Evolutionary conservation across 2,329 filamentous ascomycete genomes (phyloP).

Genomic region (Beauveria pseudobassiana): DNA sequence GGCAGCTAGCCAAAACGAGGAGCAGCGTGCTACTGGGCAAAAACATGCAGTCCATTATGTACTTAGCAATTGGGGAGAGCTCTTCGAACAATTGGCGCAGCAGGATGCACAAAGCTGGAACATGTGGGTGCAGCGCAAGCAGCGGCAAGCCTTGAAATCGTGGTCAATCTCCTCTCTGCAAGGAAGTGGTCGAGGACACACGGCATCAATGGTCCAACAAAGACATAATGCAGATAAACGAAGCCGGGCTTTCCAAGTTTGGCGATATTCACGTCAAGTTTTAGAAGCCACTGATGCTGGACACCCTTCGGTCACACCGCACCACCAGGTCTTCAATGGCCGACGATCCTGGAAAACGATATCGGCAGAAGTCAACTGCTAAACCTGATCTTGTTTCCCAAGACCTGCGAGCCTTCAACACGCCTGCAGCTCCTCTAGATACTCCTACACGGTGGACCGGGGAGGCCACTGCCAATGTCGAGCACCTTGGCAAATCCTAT

Average conservation of each 20-base stretch:
- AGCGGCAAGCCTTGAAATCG: constrained; percentile 26
- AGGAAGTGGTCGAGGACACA: constrained; percentile 30
- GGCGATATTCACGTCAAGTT: constrained; percentile 20
- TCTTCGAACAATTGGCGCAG: constrained; percentile 18
- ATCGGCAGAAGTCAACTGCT: not conserved
- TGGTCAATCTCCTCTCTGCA: constrained; percentile 32
- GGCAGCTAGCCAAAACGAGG: constrained; percentile 14
- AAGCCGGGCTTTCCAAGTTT: constrained; percentile 23
- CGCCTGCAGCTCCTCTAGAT: constrained; percentile 21
- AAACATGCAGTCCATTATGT: not conserved
- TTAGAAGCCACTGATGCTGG: constrained; percentile 1
- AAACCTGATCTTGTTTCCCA: not conserved
- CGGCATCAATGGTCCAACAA: constrained; percentile 25
- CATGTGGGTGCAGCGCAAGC: constrained; percentile 25
- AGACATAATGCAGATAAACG: constrained; percentile 26
- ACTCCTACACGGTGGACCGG: constrained; percentile 43
- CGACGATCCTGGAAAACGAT: constrained; percentile 20
- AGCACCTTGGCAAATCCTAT: constrained; percentile 23
- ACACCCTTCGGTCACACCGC: constrained; percentile 4
- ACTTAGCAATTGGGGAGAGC: constrained; percentile 19
- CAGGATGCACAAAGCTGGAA: constrained; percentile 22
- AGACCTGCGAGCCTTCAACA: constrained; percentile 11
- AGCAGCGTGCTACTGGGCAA: not conserved
- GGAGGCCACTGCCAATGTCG: constrained; percentile 30
- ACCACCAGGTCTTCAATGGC: constrained; percentile 8